These are phyloP conservation scores for Nicotiana attenuata DNA, from an alignment of 257 asterid species.

Conservation along the genomic window DNA sequence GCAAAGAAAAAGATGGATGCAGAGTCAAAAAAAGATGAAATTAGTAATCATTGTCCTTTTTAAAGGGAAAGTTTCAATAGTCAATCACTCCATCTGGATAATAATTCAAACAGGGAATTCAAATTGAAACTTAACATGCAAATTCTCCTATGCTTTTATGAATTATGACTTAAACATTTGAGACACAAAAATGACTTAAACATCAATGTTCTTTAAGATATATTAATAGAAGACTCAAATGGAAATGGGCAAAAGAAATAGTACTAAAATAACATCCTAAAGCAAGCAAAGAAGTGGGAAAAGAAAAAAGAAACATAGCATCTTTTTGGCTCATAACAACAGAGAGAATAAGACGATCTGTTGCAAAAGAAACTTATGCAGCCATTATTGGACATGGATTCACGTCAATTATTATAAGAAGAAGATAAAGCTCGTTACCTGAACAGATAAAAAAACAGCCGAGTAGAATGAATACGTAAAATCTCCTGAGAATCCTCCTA, in stretches of 20 bases:
- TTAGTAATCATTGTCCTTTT: neutral
- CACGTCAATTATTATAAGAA: neutral
- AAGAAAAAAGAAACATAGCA: neutral
- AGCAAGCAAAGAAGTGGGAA: no score
- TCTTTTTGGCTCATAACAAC: neutral
- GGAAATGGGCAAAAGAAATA: neutral
- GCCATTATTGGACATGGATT: neutral
- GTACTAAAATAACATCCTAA: neutral
- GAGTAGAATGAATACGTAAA: slow-evolving; percentile 34
- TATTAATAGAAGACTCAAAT: neutral
- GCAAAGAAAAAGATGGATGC: neutral
- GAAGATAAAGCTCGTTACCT: slow-evolving; percentile 29
- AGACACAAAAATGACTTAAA: no score
- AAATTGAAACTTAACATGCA: neutral
- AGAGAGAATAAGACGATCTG: neutral
- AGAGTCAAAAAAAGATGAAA: neutral
- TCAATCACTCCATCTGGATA: neutral
- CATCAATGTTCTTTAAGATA: no score
- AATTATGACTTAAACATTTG: neutral
- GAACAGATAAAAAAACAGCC: slow-evolving; percentile 36
- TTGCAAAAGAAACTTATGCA: neutral
- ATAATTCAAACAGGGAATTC: neutral
- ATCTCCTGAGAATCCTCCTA: slow-evolving; percentile 19
- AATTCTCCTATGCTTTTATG: neutral
- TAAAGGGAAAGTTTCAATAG: neutral